Conservation (phyloP, 2,329 filamentous ascomycete species). For the Cytospora mali region DNA sequence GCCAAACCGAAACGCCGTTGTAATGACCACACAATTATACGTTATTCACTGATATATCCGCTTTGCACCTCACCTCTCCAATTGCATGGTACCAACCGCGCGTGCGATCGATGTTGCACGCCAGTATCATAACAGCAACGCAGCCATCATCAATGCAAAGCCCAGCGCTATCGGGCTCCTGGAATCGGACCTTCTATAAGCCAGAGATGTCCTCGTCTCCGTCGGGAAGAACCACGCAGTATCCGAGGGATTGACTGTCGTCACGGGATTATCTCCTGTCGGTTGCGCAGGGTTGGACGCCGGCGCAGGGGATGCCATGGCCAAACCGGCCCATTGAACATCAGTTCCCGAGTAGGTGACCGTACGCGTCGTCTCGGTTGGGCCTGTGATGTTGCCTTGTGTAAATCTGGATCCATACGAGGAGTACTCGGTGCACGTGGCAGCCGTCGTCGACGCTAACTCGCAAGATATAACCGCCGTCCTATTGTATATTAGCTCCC, state of each 20-base stretch:
- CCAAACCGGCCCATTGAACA: constrained; percentile 49
- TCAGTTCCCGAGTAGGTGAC: constrained; percentile 46
- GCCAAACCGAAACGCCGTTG: constrained; percentile 13
- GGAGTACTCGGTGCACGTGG: constrained; percentile 53
- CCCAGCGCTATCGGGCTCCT: constrained; percentile 1
- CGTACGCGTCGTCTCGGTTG: constrained; percentile 49
- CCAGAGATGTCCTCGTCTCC: constrained; percentile 23
- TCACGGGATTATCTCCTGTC: constrained; percentile 23
- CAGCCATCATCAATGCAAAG: neutral
- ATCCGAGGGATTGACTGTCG: constrained; percentile 18
- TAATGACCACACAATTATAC: neutral
- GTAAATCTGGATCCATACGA: constrained; percentile 45
- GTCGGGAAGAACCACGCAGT: constrained; percentile 28
- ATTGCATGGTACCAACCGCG: neutral
- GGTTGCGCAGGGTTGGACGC: constrained; percentile 32
- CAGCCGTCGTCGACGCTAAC: constrained; percentile 45
- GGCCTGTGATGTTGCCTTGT: constrained; percentile 44
- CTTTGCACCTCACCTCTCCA: neutral
- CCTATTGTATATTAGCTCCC: constrained; percentile 33
- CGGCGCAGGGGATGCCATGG: constrained; percentile 43
- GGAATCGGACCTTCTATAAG: neutral
- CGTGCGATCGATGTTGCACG: neutral
- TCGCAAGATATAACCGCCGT: constrained; percentile 49
- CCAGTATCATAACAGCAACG: neutral
- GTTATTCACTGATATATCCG: neutral